Evolutionary conservation across 139 green algal genomes (phyloP), one percentile per base, ranked within the genome.

Genomic region (Chlamydomonas schloesseri): DNA sequence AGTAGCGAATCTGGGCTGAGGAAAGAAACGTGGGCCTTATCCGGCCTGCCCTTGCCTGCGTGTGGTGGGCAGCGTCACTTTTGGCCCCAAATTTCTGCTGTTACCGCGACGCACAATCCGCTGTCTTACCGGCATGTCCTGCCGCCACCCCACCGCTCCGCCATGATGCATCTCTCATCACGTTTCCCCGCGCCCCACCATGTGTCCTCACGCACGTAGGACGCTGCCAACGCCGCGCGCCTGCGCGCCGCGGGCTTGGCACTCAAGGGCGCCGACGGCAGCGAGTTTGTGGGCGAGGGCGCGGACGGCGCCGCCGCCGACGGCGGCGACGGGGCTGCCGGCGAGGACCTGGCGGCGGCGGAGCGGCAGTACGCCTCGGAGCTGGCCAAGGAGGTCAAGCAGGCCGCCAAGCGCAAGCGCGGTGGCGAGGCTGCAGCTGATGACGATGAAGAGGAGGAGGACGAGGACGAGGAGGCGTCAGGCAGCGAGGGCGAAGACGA

Each of bases 301-400:
- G 88, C 80, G 3, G 88, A 36, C 29, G 53, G 64, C 18, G 89
- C 53, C 34, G 75, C 73, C 55, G 86, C 57, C 15, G 78, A 77
- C 53, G 87, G 73, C 5, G 72, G 68, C 37, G 42, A 26, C 15
- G 50, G 24, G 29, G 33, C 28, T 6, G 76, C 34, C 1, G 83
- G 73, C n/a, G 87, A 93, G 20, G 87, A 91, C 53, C 53, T 86
- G 36, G 89, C 87, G 67, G 87, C 78, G 13, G 84, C 89, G 28
- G 94, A 97, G 85, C 31, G 73, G 75, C 71, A 81, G 31, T 95
- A 97, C 75, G 67, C 77, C 0, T 89, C 80, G 23, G 96, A 97
- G 74, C 92, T 98, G 62, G 81, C 82, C 14, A 90, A 91, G 72
- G 95, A 98, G 94, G 82, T 98, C 20, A 55, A 80, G 79, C 87